Evolutionary conservation across 148 eudicot species (phyloP), one percentile per base, ranked within the genome.

Genomic region (Hydrangea macrophylla): DNA sequence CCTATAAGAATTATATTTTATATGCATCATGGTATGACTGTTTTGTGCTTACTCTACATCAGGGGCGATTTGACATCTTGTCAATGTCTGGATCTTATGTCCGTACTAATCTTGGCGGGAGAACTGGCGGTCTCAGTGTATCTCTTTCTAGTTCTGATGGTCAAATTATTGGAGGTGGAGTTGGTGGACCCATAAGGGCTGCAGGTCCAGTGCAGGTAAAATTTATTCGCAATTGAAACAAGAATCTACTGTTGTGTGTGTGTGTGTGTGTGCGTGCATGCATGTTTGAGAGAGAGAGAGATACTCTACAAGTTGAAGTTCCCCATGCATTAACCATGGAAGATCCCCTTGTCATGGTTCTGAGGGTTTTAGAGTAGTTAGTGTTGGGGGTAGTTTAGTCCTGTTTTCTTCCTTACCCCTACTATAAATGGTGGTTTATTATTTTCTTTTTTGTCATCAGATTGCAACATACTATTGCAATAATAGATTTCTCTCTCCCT

Each of bases 161-260:
- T 8, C 80, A 80, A 62, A 81, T 86, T 37, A 72, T 89, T 40
- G 96, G 96, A 57, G 96, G 96, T 55, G 89, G 87, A n/a, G 75
- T 89, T 28, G 85, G 87, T 70, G 96, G 96, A 23, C 89, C 96
- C 58, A 67, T 89, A 22, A 76, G 76, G 66, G 96, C 96, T 73
- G 89, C 89, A 55, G 87, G 89, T 5, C 87, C 87, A 17, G 85
- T 89, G 24, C 86, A 89, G 91, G 96, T 86, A 24, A 24, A 54
- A 31, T 65, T 18, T 24, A 26, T 31, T 10, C 3, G 6, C 23
- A 11, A 7, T 42, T 63, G 23, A 42, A 28, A 13, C 1, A 1
- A 62, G 42, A 62, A 58, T 20, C 53, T 40, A 23, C 6, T 62
- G 51, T 25, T n/a, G n/a, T n/a, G n/a, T n/a, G n/a, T n/a, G n/a